A percentile compares a stretch with the other conserved stretches of the same genome.
Evolutionary conservation across 495 filamentous ascomycete species (phyloP).

Genomic region (Astrothelium macrocarpum): DNA sequence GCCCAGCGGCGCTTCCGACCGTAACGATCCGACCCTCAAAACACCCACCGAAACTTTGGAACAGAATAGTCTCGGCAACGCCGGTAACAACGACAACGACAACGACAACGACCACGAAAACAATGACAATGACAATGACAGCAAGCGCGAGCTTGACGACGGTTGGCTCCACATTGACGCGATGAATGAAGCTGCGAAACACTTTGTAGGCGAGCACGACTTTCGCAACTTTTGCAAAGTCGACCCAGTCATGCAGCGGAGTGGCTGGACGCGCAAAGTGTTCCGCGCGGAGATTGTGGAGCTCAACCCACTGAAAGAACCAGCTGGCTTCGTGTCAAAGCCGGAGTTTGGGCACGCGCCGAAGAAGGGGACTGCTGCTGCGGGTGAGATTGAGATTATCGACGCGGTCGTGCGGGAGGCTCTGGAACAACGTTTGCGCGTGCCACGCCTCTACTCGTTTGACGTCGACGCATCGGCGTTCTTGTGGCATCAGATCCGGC

Average conservation of each 20-base stretch:
- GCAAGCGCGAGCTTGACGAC: not conserved
- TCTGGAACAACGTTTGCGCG: not conserved
- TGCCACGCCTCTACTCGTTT: slow-evolving; percentile 63
- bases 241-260: slow-evolving; percentile 75
- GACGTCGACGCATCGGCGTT: slow-evolving; percentile 85
- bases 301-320: slow-evolving; percentile 28
- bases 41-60: too few species aligned
- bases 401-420: not conserved
- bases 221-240: slow-evolving; percentile 96
- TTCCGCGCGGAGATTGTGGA: slow-evolving; percentile 66
- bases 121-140: slow-evolving; percentile 29
- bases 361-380: slow-evolving; percentile 3
- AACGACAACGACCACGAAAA: slow-evolving; percentile 31
- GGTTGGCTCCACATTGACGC: slow-evolving; percentile 65
- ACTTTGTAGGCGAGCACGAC: slow-evolving; percentile 76
- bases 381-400: slow-evolving; percentile 1
- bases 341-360: not conserved
- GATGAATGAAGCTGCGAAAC: slow-evolving; percentile 72
- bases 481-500: slow-evolving; percentile 94
- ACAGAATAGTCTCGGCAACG: too few species aligned
- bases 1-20: slow-evolving; percentile 29
- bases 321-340: slow-evolving; percentile 14
- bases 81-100: too few species aligned
- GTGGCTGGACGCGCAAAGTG: slow-evolving; percentile 68
- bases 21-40: too few species aligned